Evolutionary conservation across 2,329 filamentous ascomycete species (phyloP), one percentile per base, ranked within the genome.

Genomic region (Microdochium nivale): DNA sequence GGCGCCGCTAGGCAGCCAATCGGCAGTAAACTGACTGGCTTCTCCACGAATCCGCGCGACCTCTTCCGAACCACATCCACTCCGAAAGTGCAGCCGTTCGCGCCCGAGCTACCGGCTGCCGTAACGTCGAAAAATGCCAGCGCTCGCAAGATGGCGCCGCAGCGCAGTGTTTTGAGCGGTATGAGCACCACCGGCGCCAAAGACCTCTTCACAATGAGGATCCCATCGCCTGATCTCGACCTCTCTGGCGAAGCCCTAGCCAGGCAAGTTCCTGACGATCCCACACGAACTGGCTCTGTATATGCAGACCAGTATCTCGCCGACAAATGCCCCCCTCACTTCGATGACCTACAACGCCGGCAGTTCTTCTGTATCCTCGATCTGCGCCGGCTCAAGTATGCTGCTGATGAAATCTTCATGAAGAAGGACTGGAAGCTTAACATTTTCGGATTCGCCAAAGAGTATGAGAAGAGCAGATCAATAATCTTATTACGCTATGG

Each of bases 281-380:
- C 76, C 60, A 73, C 72, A 48, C 69, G 74, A 11, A 71, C 74
- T 54, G 74, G 76, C 3, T 79, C 79, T 47, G 74, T 82, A 53
- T 83, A 83, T 53, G 79, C 80, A 27, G 79, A 82, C 59, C 77
- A 83, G 62, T 83, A 76, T 52, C 68, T 83, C 37, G 70, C 72
- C 1, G 75, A 82, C 53, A 74, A 80, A 30, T 81, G 79, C 57
- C 80, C 80, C 2, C 65, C 74, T 25, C 74, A 79, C 44, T 75
- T 82, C 55, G 77, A 79, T 55, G 80, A 83, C 49, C 70, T 79
- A 50, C 79, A 83, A 64, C 74, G 78, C 48, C 76, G 79, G 52
- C 80, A 83, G 66, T 83, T 82, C 61, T 83, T 82, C 58, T 83
- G 79, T 61, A 77, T 83, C 55, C 77, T 83, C 57, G 80, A 83